Evolutionary conservation across 495 filamentous ascomycete species (phyloP).

Genomic region (Glarea lozoyensis): DNA sequence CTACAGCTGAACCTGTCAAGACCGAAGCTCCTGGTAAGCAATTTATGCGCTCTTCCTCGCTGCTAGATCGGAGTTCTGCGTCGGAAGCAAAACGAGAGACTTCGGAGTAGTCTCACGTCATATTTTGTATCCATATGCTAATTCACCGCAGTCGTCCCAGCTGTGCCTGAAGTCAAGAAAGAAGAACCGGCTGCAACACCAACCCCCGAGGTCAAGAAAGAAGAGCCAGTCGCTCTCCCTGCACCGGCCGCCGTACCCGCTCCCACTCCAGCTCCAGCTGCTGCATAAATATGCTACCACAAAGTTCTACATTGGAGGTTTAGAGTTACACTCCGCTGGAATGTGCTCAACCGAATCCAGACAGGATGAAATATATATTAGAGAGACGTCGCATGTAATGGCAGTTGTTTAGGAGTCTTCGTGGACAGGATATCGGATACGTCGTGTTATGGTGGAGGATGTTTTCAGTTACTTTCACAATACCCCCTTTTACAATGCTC

Average conservation of each 20-base stretch:
- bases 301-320: too few species aligned
- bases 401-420: conserved; percentile 8
- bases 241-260: not conserved
- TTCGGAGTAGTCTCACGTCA: too few species aligned
- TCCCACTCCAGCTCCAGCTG: conserved; percentile 2
- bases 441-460: conserved; percentile 3
- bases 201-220: conserved; percentile 6
- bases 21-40: conserved; percentile 15
- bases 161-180: conserved; percentile 8
- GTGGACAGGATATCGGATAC: conserved; percentile 14
- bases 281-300: conserved; percentile 18
- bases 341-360: too few species aligned
- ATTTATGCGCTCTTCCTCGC: too few species aligned
- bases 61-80: too few species aligned
- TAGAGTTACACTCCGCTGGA: too few species aligned
- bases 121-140: not conserved
- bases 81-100: too few species aligned
- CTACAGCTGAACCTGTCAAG: conserved; percentile 35
- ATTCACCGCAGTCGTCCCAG: conserved; percentile 3
- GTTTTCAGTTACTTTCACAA: conserved; percentile 16
- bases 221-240: conserved; percentile 10
- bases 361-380: too few species aligned
- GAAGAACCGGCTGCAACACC: conserved; percentile 6
- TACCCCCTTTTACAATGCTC: conserved; percentile 17
- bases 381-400: conserved; percentile 16